phyloP scores from a whole-genome alignment of 169 alveolate species.

The Plasmodium knowlesi region DNA sequence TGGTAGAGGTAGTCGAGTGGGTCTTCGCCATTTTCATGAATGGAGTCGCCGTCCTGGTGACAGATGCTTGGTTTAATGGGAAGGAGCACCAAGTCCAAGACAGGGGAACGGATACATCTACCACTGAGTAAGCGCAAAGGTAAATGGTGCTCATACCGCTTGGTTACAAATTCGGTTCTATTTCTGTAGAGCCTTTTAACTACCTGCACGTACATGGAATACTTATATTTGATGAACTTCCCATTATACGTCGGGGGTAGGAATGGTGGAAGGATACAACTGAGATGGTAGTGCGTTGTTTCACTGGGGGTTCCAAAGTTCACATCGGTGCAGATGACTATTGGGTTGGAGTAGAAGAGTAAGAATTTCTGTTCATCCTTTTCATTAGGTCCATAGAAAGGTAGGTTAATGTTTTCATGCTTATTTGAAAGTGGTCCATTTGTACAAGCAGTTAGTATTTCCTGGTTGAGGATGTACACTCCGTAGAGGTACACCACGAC shows the following conservation, averaged over 20 bases:
- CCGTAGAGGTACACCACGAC: slow-evolving; percentile 47
- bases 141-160: not conserved
- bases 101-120: not conserved
- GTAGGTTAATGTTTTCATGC: slow-evolving; percentile 26
- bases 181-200: slow-evolving; percentile 46
- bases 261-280: slow-evolving; percentile 23
- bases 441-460: not conserved
- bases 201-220: slow-evolving; percentile 17
- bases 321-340: slow-evolving; percentile 21
- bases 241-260: slow-evolving; percentile 58
- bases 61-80: slow-evolving; percentile 1
- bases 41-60: not conserved
- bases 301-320: slow-evolving; percentile 1
- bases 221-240: slow-evolving; percentile 27
- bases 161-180: slow-evolving; percentile 30
- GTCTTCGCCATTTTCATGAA: not conserved
- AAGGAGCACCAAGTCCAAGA: not conserved
- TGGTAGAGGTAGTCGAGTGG: not conserved
- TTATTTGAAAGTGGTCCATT: not conserved
- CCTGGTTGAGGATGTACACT: slow-evolving; percentile 24
- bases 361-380: slow-evolving; percentile 4
- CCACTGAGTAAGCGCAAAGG: slow-evolving; percentile 11
- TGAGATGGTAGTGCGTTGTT: not conserved
- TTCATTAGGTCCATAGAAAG: slow-evolving; percentile 12
- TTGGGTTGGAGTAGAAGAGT: slow-evolving; percentile 42